Evolutionary conservation across 225 moss, liverwort and hornwort genomes (phyloP), one percentile per base, ranked within the genome.

Genomic region (Sphagnum tenellum): DNA sequence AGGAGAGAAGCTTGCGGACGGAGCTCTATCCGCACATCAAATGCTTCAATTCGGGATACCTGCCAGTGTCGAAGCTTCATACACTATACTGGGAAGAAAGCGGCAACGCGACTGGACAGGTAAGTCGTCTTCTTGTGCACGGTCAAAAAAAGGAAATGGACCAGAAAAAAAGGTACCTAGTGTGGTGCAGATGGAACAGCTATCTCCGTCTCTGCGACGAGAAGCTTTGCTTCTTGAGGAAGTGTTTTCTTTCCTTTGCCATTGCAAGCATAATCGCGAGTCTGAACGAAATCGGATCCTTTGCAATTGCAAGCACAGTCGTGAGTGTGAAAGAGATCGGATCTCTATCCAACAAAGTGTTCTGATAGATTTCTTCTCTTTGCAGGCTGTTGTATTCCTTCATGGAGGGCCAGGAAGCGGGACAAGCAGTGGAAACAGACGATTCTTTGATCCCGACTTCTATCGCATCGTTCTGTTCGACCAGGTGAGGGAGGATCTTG

Each of bases 51-150:
- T 74, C 85, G 9, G 89, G 89, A 56, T 74, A 64, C 56, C 79
- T 98, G 54, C 73, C 78, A 64, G 96, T 93, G 10, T 98, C 92
- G 53, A 77, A 93, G 9, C 76, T 51, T 60, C 96, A 98, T 69
- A 75, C 81, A 50, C 66, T 98, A 10, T 98, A 90, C 58, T 98
- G 96, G 92, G 96, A 98, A 81, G 90, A 98, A 76, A 86, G 87
- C 76, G 92, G 96, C 44, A 90, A 90, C 64, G 58, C 73, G 5
- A 58, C 74, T 62, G 92, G 92, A 60, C 81, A 89, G 87, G 96
- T 79, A 75, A 75, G 72, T 29, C 29, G 29, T 67, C 48, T 9
- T 56, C n/a, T 56, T n/a, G 10, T 56, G 48, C 47, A 2, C 44
- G n/a, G 11, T 54, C 14, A 29, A 29, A 29, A 29, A 29, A 29